Base-by-base conservation (phyloP, 2,329 filamentous ascomycete species). In the Setomelanomma holmii region DNA sequence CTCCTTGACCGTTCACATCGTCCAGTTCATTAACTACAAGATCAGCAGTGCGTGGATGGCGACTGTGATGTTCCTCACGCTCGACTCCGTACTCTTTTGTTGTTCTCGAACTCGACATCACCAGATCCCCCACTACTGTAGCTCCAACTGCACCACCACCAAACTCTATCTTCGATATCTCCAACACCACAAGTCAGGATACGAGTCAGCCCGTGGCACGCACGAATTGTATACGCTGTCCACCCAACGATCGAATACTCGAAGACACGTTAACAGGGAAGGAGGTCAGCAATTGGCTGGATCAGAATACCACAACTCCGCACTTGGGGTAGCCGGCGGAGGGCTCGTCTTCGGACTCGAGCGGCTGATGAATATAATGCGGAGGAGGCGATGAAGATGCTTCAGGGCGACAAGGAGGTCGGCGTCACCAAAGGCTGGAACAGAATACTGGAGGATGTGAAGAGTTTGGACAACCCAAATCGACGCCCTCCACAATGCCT, bases 321-420 rank as follows among this genome's bases (percentile, higher is more conserved):
- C 10, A 6, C 17, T n/a, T 46, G 43, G 33, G 22, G 33, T 39
- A 46, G 43, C 43, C 35, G 23, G 34, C 21, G 43, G 35, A 39
- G 43, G 33, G 16, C 43, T 46, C 43, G 34, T 39, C 34, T 46
- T 46, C 34, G 35, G 34, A 39, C 34, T 46, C n/a, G 43, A 46
- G 35, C n/a, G 23, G 34, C 34, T 46, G 22, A 24, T 20, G 34
- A 14, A 46, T 7, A 30, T 10, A 12, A 11, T 24, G n/a, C 4
- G 20, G 34, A 39, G n/a, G 23, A 24, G 3, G 5, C 10, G 5
- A 6, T 10, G 27, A 30, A 30, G 27, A 6, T 8, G 27, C 27
- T 30, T 30, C 10, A 8, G 41, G 40, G 36, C 19, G 35, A 34
- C 33, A 50, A 45, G 19, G 36, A 40, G 40, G 45, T 45, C 40